Evolutionary conservation across 2,329 filamentous ascomycete species (phyloP), one percentile per base, ranked within the genome.

Genomic region (Fusarium metavorans): DNA sequence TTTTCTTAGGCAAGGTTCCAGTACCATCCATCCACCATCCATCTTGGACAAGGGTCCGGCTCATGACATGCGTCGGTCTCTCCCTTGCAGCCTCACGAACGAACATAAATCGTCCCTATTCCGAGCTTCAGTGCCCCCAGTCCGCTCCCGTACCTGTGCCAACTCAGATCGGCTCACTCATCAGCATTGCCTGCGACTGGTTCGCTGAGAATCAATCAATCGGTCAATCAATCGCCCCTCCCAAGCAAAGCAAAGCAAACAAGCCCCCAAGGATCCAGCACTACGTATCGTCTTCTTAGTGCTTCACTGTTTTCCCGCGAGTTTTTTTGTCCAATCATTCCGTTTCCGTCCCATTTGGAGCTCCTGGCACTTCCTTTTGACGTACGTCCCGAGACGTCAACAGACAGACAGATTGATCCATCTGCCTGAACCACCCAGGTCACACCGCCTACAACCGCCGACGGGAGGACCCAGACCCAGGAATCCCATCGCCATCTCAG

Each of bases 401-500:
- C 45, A 27, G 27, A 20, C 50, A 52, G 50, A 70, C 75, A 76
- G 72, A 77, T 70, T 73, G 71, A 70, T 77, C 74, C 77, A 79
- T 77, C 76, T 76, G 61, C 68, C 76, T 72, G 74, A 69, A 62
- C 67, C 75, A 69, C 68, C 30, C 30, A 68, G 74, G 77, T 75
- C 77, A 79, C 78, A 80, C 78, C 78, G 78, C 78, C 77, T 77
- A 76, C 67, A 79, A 72, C 72, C 74, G 66, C 75, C 74, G 69
- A 71, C 72, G 67, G 71, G 66, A 78, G 75, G 67, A 69, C 72
- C 76, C 73, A 80, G 78, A 69, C 72, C 76, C 73, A 80, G 78
- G 77, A 76, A 70, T 72, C 68, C 48, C 48, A 77, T 76, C 76
- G 62, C 63, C 75, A 78, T 78, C 70, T 77, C 69, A 74, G 76